Conservation (phyloP, 495 filamentous ascomycete genomes). For the Trichoderma orchidacearum region DNA sequence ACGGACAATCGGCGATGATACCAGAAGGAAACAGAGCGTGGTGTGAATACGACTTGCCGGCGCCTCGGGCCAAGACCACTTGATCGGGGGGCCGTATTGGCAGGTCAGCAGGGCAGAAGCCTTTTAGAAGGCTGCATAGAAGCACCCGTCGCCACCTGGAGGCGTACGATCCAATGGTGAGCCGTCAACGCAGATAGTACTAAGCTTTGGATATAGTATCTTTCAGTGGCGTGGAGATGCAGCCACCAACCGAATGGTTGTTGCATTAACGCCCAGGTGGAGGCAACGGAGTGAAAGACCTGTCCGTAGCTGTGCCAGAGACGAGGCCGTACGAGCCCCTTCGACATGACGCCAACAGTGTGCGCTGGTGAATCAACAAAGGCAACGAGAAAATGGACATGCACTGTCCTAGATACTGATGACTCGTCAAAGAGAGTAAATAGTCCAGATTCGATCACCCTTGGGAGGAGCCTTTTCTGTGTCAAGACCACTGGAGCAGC, state of each 20-base stretch:
- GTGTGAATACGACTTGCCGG: not conserved
- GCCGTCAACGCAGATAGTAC: not conserved
- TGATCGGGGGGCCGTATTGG: not conserved
- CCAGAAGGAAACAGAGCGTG: not conserved
- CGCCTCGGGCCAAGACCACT: not conserved
- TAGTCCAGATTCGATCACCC: no score
- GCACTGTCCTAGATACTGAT: no score
- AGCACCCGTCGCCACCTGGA: not conserved
- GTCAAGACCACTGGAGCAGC: no score
- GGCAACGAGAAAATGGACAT: no score
- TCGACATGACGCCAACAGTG: no score
- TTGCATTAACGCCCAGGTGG: not conserved
- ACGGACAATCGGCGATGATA: not conserved
- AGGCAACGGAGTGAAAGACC: not conserved
- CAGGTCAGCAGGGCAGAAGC: slow-evolving; percentile 1
- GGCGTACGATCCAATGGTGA: not conserved
- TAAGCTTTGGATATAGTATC: not conserved
- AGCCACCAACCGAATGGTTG: not conserved
- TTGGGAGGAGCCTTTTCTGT: no score
- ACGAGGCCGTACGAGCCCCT: not conserved
- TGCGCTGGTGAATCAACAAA: no score
- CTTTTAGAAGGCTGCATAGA: not conserved
- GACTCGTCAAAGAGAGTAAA: no score
- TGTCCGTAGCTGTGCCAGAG: not conserved
- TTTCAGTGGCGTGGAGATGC: not conserved